Evolutionary conservation across 441 rosid species (phyloP), one percentile per base, ranked within the genome.

Genomic region (Arabidopsis lyrata): DNA sequence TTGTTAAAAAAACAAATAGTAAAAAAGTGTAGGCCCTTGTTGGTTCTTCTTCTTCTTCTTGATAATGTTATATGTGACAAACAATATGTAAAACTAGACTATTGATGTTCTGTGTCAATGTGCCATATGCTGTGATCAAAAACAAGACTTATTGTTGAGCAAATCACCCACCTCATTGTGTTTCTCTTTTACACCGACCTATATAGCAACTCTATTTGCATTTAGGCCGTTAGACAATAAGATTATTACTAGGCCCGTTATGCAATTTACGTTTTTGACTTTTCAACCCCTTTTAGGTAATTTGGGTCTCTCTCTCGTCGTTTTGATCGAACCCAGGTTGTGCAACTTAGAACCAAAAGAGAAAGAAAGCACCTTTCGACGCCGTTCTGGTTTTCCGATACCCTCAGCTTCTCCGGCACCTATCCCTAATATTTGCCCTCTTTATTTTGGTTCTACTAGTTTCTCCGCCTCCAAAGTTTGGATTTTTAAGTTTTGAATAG

Each of bases 11-110:
- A 54, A 20, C 16, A 10, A 50, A 6, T 50, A 41, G 68, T 55
- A 4, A 16, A 14, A 34, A 58, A 54, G 68, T 56, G 36, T 60
- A 62, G 64, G 73, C 16, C 27, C 11, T 34, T 70, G 16, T 29
- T 61, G 31, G 1, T 41, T 42, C 36, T 42, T 35, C 35, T 18
- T 42, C 63, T 55, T 68, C 15, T n/a, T 53, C 35, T 39, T 52
- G 11, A n/a, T 58, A 14, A 16, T 59, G 53, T 15, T 75, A 16
- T 29, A 2, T 41, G 32, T 61, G 68, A 50, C 31, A 65, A 16
- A 36, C 32, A 7, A 41, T 59, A 39, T 67, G 74, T 68, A 52
- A 32, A 60, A 53, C 36, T 49, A 24, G 62, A 66, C 55, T 58
- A 15, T 11, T n/a, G 31, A 35, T 29, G 41, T 6, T 55, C 2